Evolutionary conservation across 176 grass and related monocot species (phyloP), one percentile per base, ranked within the genome.

Genomic region (Carex myosuroides): DNA sequence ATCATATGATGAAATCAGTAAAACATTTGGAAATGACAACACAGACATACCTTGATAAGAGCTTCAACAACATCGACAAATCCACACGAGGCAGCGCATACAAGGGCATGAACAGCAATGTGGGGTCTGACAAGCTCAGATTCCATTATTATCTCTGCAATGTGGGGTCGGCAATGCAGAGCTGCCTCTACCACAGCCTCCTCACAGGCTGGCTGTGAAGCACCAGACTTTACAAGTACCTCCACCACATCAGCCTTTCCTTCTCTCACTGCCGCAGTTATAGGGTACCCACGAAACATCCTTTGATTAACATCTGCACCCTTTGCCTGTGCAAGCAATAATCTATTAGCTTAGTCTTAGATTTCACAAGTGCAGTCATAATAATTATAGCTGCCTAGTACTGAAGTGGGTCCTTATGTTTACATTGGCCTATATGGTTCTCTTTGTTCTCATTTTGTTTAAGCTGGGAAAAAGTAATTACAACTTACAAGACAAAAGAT

Each of bases 111-210:
- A 70, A 87, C 91, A 18, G 96, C 96, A 10, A 87, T 62, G 30
- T 87, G 86, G 1, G 96, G 90, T 64, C 91, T 83, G 71, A 99
- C 88, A 64, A 99, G 93, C 78, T 99, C 96, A 18, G 93, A 93
- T 63, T 73, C 46, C 93, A 99, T 95, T 77, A 94, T 84, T 73
- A 95, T 88, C 54, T 87, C 89, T 6, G 87, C 89, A 32, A 99
- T 88, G n/a, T 84, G 60, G 4, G 93, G 86, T 70, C 83, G 88
- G 52, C 91, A 91, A 61, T 99, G 93, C 48, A 90, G 53, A 37
- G 91, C 88, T 8, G 93, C 92, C 89, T 99, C 96, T 29, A 99
- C 91, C 80, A 99, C 79, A 71, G 96, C 96, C 83, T 99, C 96
- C 88, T 99, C 96, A 80, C 96, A 99, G 0, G 96, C 93, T 6